Evolutionary conservation across 2,329 filamentous ascomycete genomes (phyloP), one percentile per base, ranked within the genome.

Genomic region (Neobulgaria alba): DNA sequence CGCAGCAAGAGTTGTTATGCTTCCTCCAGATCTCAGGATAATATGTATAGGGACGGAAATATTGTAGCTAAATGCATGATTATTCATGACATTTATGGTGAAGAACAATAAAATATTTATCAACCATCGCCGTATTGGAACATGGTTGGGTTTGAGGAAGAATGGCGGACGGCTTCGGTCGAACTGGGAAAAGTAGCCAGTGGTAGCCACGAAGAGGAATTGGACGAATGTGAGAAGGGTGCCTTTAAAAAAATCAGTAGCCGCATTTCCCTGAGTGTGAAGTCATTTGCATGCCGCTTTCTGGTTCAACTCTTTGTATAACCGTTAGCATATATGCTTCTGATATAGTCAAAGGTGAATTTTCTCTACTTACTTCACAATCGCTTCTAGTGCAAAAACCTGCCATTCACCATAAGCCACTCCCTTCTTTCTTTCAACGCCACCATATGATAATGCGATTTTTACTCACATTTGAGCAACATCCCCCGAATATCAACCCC

Each of bases 11-110:
- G 92, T 96, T 3, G 89, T 93, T 47, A 96, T 93, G 55, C 89
- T 95, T 12, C 92, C 92, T 36, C 90, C 94, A 36, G 89, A 95
- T 39, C 92, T 79, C 20, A 98, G 71, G 51, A 98, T 96, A 55
- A 98, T 98, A 59, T 98, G 92, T 36, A 98, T 79, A 1, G 92
- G 92, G 0, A 98, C 87, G 5, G 88, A 95, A 42, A 98, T 96
- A 54, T 88, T 81, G 66, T 95, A 98, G 48, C 87, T 89, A 62
- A 98, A 98, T 5, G 90, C 92, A 69, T 90, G 90, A 57, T 98
- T 98, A 66, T 98, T 98, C 58, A 98, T 67, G 43, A 96, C 78
- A 56, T 96, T 98, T 64, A 98, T 92, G 47, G 76, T 75, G 61
- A 94, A 92, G 65, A 96, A 96, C 53, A 95, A 75, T 3, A 83